Evolutionary conservation across 2,329 filamentous ascomycete species (phyloP).

Genomic region (Phialophora macrospora): DNA sequence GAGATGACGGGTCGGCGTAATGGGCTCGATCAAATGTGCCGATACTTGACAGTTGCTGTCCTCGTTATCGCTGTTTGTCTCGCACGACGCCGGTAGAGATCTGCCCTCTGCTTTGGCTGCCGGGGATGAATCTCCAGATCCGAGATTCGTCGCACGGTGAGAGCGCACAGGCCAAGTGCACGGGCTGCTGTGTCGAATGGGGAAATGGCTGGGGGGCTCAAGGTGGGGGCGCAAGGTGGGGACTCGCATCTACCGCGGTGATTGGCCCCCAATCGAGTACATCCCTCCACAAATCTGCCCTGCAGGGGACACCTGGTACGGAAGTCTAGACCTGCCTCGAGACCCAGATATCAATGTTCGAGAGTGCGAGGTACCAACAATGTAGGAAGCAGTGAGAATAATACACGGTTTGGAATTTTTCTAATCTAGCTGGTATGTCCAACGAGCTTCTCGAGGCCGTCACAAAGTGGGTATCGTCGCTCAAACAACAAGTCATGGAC

Average conservation of each 20-base stretch:
- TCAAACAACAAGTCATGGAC: conserved; percentile 19
- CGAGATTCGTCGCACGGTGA: neutral
- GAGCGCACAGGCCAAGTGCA: neutral
- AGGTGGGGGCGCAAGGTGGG: neutral
- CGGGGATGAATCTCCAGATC: neutral
- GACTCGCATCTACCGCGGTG: neutral
- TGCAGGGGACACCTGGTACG: neutral
- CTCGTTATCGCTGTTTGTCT: neutral
- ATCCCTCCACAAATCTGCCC: neutral
- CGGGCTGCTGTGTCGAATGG: neutral
- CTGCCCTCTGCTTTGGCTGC: neutral
- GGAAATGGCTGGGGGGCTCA: neutral
- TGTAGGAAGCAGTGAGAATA: neutral
- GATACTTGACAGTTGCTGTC: neutral
- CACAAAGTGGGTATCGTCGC: conserved; percentile 22
- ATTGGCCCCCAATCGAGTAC: neutral
- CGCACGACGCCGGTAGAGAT: neutral
- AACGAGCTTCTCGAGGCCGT: conserved; percentile 2
- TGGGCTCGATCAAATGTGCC: too few relatives aligned
- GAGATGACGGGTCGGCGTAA: neutral
- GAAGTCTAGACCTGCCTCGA: neutral
- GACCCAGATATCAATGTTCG: neutral
- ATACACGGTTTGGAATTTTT: neutral
- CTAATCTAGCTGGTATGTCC: conserved; percentile 9
- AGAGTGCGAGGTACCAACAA: neutral